phyloP scores from a whole-genome alignment of 2,329 filamentous ascomycete species.

The Scedosporium apiospermum region DNA sequence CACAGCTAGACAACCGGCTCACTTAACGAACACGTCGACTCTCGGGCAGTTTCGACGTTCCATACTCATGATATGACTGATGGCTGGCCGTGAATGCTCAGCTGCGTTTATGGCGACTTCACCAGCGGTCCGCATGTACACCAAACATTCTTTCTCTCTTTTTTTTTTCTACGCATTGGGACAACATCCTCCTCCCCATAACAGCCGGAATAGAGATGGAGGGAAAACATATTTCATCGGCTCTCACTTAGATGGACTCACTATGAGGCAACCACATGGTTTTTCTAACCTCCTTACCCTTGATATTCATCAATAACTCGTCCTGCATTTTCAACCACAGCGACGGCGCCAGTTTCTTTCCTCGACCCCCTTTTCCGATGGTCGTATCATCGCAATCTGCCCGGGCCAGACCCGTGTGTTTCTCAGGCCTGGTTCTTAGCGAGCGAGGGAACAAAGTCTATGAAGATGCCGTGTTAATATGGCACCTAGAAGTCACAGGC shows the following conservation, averaged over 20 bases:
- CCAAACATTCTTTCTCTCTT: constrained; percentile 3
- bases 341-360: neutral
- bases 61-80: neutral
- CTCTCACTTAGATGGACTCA: neutral
- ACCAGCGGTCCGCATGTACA: neutral
- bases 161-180: neutral
- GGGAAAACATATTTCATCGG: neutral
- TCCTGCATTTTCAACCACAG: neutral
- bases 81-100: neutral
- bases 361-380: neutral
- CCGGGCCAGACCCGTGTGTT: neutral
- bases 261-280: neutral
- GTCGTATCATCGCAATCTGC: neutral
- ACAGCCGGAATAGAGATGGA: neutral
- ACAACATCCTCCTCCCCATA: neutral
- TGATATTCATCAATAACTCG: neutral
- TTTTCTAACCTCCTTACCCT: neutral
- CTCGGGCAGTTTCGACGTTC: neutral
- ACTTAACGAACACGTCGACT: neutral
- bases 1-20: neutral
- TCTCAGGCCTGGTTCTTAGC: neutral
- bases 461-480: neutral
- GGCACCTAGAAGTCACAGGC: neutral
- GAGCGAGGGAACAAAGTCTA: neutral
- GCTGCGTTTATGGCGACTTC: neutral